Percentiles rank a stretch among this genome's conserved stretches.
Conservation (phyloP, 2,329 filamentous ascomycete species). For the Trichoderma pleuroti region DNA sequence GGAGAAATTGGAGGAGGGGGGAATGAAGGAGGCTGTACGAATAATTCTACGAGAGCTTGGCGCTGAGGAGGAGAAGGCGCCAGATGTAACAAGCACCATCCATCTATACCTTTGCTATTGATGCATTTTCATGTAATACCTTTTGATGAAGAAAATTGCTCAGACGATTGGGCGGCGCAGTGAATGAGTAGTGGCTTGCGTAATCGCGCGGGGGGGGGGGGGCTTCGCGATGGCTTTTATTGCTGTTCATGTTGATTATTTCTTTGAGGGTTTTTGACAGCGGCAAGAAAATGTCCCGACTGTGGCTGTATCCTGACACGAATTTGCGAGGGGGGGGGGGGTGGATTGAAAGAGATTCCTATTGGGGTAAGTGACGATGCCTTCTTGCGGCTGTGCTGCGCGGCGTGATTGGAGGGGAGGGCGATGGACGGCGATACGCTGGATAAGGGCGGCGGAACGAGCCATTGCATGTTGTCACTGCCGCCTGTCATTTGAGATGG, state of each 20-base stretch:
- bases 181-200: not conserved
- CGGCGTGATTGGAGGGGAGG: not conserved
- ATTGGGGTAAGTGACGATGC: not conserved
- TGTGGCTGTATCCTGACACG: constrained; percentile 1
- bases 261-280: not conserved
- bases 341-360: not conserved
- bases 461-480: too few species aligned
- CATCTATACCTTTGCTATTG: not conserved
- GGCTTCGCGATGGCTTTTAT: not conserved
- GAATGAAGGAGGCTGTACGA: not conserved
- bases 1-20: not conserved
- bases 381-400: not conserved
- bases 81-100: not conserved
- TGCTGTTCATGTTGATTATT: not conserved
- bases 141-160: not conserved
- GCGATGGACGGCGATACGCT: not conserved
- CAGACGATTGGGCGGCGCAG: not conserved
- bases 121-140: not conserved
- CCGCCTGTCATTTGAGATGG: not conserved
- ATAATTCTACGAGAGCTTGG: not conserved
- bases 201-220: not conserved
- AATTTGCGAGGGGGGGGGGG: not conserved
- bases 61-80: not conserved
- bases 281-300: not conserved
- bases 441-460: not conserved